Evolutionary conservation across 371 early-diverging fungal species (phyloP).

Genomic region (Lichtheimia hyalospora): DNA sequence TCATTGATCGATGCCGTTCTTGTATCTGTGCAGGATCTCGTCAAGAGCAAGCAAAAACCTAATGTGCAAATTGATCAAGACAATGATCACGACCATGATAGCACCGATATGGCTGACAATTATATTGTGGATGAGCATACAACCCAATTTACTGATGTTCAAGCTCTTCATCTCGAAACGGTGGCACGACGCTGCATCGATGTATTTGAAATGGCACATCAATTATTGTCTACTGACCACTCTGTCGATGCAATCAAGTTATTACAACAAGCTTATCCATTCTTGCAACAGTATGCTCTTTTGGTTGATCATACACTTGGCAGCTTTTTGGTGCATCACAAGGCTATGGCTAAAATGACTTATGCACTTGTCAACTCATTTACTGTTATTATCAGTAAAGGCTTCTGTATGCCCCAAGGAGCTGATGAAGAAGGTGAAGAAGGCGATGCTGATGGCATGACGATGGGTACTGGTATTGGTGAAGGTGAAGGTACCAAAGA

Average conservation of each 20-base stretch:
- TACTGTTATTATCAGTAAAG: constrained; percentile 73
- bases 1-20: constrained; percentile 36
- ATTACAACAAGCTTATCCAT: constrained; percentile 55
- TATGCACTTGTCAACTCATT: constrained; percentile 74
- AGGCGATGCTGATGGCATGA: constrained; percentile 62
- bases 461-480: constrained; percentile 91
- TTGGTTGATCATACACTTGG: constrained; percentile 60
- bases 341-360: constrained; percentile 63
- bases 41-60: constrained; percentile 23
- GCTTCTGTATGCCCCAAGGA: constrained; percentile 80
- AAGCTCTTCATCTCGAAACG: constrained; percentile 42
- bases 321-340: constrained; percentile 69
- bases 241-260: constrained; percentile 24
- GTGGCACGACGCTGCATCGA: constrained; percentile 37
- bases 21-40: constrained; percentile 45
- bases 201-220: constrained; percentile 24
- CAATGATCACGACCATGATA: constrained; percentile 48
- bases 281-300: constrained; percentile 70
- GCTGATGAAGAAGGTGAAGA: constrained; percentile 66
- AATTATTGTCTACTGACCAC: constrained; percentile 9
- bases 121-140: constrained; percentile 39
- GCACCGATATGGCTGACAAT: constrained; percentile 44
- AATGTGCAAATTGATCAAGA: constrained; percentile 26
- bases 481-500: constrained; percentile 95
- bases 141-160: constrained; percentile 25